phyloP scores from a whole-genome alignment of 2,329 filamentous ascomycete genomes.

The Emmonsiellopsis sp. region DNA sequence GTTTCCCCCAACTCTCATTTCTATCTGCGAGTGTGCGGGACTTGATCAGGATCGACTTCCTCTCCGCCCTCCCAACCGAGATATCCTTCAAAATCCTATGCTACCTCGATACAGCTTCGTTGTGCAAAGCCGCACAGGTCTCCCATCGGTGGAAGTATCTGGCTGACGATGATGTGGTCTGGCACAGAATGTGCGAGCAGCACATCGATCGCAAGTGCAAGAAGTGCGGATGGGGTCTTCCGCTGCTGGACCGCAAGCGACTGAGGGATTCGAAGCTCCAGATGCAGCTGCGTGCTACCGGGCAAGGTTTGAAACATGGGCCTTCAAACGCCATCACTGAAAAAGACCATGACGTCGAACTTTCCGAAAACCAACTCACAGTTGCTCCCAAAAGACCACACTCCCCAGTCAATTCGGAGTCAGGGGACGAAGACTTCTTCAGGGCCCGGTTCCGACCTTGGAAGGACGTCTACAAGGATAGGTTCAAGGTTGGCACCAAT shows the following conservation, averaged over 20 bases:
- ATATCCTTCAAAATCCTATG: conserved; percentile 88
- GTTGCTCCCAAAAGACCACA: conserved; percentile 1
- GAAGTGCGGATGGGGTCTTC: conserved; percentile 92
- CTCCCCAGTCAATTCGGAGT: conserved; percentile 14
- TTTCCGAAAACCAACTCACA: not conserved
- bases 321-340: not conserved
- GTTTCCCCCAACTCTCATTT: conserved; percentile 91
- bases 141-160: conserved; percentile 78
- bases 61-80: conserved; percentile 78
- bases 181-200: conserved; percentile 97
- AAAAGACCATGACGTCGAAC: not conserved
- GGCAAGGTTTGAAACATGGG: conserved; percentile 2
- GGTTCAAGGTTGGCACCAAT: conserved; percentile 91
- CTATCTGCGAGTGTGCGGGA: conserved; percentile 85
- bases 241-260: conserved; percentile 77
- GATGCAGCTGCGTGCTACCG: conserved; percentile 52
- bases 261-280: conserved; percentile 79
- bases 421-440: conserved; percentile 37
- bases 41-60: conserved; percentile 94
- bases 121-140: conserved; percentile 94
- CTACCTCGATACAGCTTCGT: conserved; percentile 82
- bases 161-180: conserved; percentile 95
- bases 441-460: conserved; percentile 57
- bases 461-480: conserved; percentile 95
- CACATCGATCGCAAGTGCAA: conserved; percentile 90